Evolutionary conservation across 139 green algal species (phyloP), one percentile per base, ranked within the genome.

Genomic region (Chlorella sp.): DNA sequence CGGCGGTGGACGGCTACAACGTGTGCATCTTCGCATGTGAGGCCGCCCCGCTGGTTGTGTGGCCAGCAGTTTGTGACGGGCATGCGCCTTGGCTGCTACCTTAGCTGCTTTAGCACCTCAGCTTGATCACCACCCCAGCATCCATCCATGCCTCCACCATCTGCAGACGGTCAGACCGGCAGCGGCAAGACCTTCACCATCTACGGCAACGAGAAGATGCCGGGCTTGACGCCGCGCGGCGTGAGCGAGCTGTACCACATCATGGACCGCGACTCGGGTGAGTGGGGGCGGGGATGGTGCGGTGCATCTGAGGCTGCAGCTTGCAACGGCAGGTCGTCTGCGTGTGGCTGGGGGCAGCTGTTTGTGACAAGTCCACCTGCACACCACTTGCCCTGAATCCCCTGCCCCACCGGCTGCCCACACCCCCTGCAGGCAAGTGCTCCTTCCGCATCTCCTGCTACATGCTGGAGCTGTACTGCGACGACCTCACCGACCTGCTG

Each of bases 391-490:
- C 68, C 36, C 36, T 26, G n/a, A n/a, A n/a, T 28, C 43, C 72
- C 26, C 43, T 2, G 20, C 41, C 40, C 68, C 1, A 19, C 20
- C 38, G 1, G 1, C 41, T 22, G 19, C 43, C 41, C 72, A 1
- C 43, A n/a, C 72, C 26, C 34, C 41, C 28, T 8, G 73, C 73
- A 80, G 80, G 89, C 84, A 98, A 98, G 90, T 95, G 90, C 87
- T 95, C 90, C 43, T 98, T 94, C 89, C 91, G 87, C 74, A 91
- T 99, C n/a, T 87, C 87, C 9, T 80, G 90, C 72, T 97, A 95
- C 90, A 98, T 99, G 96, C 94, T 99, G 40, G 97, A 99, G 93
- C 94, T 99, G 68, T 99, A 99, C 90, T 94, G 96, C 86, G 93
- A 96, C 85, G 89, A 92, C 64, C 84, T 96, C 46, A 83, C 92